A percentile compares a stretch with the other conserved stretches of the same genome.
Conservation (phyloP, 1,284 basidiomycete genomes). For the Cutaneotrichosporon sp. region DNA sequence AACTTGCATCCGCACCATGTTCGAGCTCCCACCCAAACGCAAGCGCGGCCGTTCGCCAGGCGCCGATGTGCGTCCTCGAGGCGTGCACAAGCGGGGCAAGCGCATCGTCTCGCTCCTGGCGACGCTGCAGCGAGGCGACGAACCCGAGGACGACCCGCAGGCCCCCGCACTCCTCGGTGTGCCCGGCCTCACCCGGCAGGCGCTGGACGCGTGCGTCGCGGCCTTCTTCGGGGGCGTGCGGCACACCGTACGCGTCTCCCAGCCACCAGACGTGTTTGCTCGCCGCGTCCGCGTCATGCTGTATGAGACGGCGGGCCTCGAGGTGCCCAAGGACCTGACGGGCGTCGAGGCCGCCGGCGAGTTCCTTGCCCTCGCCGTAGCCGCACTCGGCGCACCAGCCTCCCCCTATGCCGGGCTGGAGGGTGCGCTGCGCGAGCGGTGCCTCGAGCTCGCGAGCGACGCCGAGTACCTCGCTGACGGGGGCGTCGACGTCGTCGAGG, state of each 20-base stretch:
- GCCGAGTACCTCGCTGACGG: neutral
- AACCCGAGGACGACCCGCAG: neutral
- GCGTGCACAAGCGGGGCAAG: conserved; percentile 4
- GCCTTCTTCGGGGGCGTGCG: conserved; percentile 10
- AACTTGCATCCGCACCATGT: neutral
- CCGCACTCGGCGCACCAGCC: conserved; percentile 8
- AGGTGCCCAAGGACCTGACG: conserved; percentile 13
- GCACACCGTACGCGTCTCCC: conserved; percentile 1
- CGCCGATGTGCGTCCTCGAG: neutral
- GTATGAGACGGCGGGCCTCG: conserved; percentile 13
- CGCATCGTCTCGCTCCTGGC: conserved; percentile 3
- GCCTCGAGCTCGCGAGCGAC: neutral
- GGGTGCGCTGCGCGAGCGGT: neutral
- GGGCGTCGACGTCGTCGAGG: conserved; percentile 13
- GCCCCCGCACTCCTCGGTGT: conserved; percentile 8
- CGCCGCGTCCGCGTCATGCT: conserved; percentile 12
- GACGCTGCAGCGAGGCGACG: conserved; percentile 2
- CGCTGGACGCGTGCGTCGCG: conserved; percentile 13
- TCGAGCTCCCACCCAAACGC: conserved; percentile 3
- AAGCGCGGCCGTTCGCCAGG: conserved; percentile 3
- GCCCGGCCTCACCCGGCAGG: conserved; percentile 10
- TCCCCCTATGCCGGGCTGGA: conserved; percentile 2
- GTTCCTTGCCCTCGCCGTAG: conserved; percentile 12
- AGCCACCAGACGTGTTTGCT: neutral
- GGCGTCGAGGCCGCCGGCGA: conserved; percentile 6